Percentiles rank a stretch among this genome's conserved stretches.
phyloP scores from a whole-genome alignment of 2,329 filamentous ascomycete species.

The Nannizziopsis barbatae region DNA sequence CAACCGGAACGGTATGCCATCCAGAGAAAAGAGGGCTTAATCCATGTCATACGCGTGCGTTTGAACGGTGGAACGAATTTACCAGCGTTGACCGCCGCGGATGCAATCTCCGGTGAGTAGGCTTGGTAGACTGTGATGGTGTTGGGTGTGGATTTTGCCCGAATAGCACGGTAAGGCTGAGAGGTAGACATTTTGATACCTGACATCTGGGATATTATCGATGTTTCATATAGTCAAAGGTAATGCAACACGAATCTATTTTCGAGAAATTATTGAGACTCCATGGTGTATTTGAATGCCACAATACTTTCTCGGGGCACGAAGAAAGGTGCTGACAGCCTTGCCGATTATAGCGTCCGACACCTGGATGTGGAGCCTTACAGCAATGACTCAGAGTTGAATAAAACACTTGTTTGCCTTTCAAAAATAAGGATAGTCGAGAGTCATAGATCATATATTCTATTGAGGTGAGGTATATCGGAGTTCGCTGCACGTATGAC shows the following conservation, averaged over 20 bases:
- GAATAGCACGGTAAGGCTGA: conserved; percentile 39
- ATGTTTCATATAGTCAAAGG: background rate
- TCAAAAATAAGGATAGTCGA: no score
- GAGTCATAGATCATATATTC: no score
- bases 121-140: conserved; percentile 54
- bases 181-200: background rate
- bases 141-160: conserved; percentile 40
- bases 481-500: no score
- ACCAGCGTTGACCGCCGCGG: conserved; percentile 42
- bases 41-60: conserved; percentile 52
- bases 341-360: conserved; percentile 3
- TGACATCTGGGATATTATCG: background rate
- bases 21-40: conserved; percentile 54
- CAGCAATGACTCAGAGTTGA: no score
- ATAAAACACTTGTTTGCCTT: no score
- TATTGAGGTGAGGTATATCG: no score
- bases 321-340: background rate
- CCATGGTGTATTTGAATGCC: no score
- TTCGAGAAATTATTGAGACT: background rate
- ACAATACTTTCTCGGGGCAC: background rate
- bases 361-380: background rate
- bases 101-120: conserved; percentile 45
- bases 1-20: conserved; percentile 55
- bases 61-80: conserved; percentile 44
- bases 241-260: no score